These are phyloP conservation scores for Termitomyces bulborhizus DNA, from an alignment of 768 basidiomycete species.

Conservation along the genomic window DNA sequence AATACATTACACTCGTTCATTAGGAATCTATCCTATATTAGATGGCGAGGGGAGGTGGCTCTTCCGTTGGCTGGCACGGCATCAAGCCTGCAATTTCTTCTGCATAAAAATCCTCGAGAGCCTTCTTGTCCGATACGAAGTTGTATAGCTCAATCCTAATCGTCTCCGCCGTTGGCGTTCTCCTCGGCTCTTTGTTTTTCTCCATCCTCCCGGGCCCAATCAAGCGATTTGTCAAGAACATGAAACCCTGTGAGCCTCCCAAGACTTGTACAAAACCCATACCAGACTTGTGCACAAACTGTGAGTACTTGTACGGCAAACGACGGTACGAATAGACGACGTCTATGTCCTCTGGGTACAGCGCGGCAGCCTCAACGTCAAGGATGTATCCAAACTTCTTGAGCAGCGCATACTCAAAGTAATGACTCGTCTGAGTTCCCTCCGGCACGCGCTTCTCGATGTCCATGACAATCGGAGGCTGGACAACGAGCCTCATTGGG, in stretches of 20 bases:
- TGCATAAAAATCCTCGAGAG: conserved; percentile 64
- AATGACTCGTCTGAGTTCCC: conserved; percentile 57
- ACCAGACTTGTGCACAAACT: conserved; percentile 89
- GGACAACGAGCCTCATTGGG: conserved; percentile 69
- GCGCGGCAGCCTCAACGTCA: conserved; percentile 70
- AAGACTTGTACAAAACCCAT: conserved; percentile 87
- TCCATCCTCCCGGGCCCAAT: conserved; percentile 67
- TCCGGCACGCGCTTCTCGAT: conserved; percentile 64
- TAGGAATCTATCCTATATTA: conserved; percentile 15
- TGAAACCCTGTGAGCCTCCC: conserved; percentile 71
- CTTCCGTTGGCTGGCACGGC: conserved; percentile 29
- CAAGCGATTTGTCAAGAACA: conserved; percentile 86
- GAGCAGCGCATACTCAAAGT: conserved; percentile 78
- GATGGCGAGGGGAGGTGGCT: conserved; percentile 49
- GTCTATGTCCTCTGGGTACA: conserved; percentile 78
- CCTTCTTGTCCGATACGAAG: conserved; percentile 57
- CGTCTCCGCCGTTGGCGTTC: conserved; percentile 53
- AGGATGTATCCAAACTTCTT: conserved; percentile 76
- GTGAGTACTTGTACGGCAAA: conserved; percentile 70
- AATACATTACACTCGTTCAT: conserved; percentile 2
- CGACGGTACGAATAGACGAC: conserved; percentile 89
- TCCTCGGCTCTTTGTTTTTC: conserved; percentile 50
- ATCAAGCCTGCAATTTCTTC: conserved; percentile 52
- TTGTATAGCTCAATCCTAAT: conserved; percentile 53
- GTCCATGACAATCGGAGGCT: conserved; percentile 67